phyloP scores from a whole-genome alignment of 768 basidiomycete genomes.

The Stropharia rugosoannulata region DNA sequence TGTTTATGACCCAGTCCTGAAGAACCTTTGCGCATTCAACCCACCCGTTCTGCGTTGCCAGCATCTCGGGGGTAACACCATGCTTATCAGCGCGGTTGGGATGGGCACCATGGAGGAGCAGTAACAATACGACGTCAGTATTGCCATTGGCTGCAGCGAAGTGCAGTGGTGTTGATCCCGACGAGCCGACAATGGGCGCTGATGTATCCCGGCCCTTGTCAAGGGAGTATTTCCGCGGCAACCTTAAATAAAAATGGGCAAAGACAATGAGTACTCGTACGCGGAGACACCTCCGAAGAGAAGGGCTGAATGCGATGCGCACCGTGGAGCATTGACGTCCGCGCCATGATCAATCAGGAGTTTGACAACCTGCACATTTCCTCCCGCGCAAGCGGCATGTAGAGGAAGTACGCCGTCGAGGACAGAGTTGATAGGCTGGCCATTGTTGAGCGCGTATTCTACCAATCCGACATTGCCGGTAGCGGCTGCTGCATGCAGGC shows the following conservation, averaged over 20 bases:
- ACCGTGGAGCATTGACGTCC: slow-evolving; percentile 97
- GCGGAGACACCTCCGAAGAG: slow-evolving; percentile 4
- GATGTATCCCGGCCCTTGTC: slow-evolving; percentile 66
- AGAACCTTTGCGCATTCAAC: slow-evolving; percentile 74
- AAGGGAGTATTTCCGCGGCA: slow-evolving; percentile 72
- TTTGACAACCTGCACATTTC: slow-evolving; percentile 84
- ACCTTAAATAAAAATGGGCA: slow-evolving; percentile 35
- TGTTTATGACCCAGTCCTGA: slow-evolving; percentile 61
- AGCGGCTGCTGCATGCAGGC: slow-evolving; percentile 74
- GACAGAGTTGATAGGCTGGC: slow-evolving; percentile 95
- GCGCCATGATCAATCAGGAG: slow-evolving; percentile 91
- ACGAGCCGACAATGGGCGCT: slow-evolving; percentile 72
- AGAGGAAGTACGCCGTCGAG: slow-evolving; percentile 96
- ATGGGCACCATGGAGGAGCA: slow-evolving; percentile 84
- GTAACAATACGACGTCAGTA: slow-evolving; percentile 67
- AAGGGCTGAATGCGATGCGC: slow-evolving; percentile 21
- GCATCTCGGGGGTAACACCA: slow-evolving; percentile 81
- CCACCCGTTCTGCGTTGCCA: slow-evolving; percentile 82
- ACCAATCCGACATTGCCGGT: slow-evolving; percentile 92
- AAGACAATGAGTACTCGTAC: slow-evolving; percentile 6
- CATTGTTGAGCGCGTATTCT: slow-evolving; percentile 88
- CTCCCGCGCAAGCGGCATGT: slow-evolving; percentile 92
- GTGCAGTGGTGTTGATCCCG: slow-evolving; percentile 94
- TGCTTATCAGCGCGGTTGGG: slow-evolving; percentile 87
- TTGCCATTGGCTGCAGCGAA: slow-evolving; percentile 97